Percentiles rank a stretch among this genome's conserved stretches.
Conservation (phyloP, 2,329 filamentous ascomycete genomes). For the Botrytis fragariae region DNA sequence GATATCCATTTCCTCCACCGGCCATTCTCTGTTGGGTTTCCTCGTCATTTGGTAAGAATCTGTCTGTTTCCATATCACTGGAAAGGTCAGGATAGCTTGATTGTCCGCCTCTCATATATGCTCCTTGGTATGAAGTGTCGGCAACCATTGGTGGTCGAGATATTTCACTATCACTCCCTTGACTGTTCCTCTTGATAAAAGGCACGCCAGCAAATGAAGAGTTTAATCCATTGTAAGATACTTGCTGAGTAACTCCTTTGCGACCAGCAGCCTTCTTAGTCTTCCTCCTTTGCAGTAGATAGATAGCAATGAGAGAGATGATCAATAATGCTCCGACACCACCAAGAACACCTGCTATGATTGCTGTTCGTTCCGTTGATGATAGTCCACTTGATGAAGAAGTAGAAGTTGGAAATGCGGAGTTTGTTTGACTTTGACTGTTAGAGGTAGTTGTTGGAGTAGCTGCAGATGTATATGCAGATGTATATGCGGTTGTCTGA, state of each 20-base stretch:
- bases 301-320: conserved; percentile 25
- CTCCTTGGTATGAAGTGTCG: conserved; percentile 16
- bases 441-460: conserved; percentile 18
- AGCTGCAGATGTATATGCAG: conserved; percentile 20
- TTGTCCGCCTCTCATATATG: conserved; percentile 23
- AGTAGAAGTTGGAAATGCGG: conserved; percentile 12
- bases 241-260: conserved; percentile 19
- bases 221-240: conserved; percentile 29
- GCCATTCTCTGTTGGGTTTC: conserved; percentile 18
- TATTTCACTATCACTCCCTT: conserved; percentile 15
- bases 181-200: conserved; percentile 21
- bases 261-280: conserved; percentile 19
- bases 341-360: conserved; percentile 29
- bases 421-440: conserved; percentile 18
- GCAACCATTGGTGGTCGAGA: conserved; percentile 10
- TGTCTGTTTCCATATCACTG: conserved; percentile 19
- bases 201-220: conserved; percentile 27
- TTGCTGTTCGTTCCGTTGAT: conserved; percentile 17
- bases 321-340: conserved; percentile 26
- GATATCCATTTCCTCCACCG: not conserved
- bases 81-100: conserved; percentile 21
- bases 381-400: conserved; percentile 21
- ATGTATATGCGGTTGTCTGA: conserved; percentile 1
- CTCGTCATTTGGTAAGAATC: conserved; percentile 23
- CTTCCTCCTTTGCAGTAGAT: conserved; percentile 24